Percentiles rank a stretch among this genome's conserved stretches.
Conservation (phyloP, 805 yeast genomes). For the Torulaspora microellipsoides region DNA sequence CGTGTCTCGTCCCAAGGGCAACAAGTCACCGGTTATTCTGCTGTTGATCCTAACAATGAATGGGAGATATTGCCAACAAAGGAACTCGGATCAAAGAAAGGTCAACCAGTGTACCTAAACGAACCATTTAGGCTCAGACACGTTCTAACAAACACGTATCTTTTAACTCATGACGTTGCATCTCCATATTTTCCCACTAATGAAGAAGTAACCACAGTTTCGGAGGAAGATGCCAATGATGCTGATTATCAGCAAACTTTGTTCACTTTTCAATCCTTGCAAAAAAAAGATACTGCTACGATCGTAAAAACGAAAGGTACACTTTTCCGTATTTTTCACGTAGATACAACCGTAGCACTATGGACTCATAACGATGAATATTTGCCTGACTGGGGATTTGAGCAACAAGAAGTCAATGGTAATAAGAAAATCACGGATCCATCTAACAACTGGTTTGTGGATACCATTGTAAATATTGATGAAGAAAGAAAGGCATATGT, state of each 20-base stretch:
- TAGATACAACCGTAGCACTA: conserved; percentile 84
- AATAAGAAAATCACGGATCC: conserved; percentile 70
- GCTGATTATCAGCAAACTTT: conserved; percentile 65
- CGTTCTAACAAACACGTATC: conserved; percentile 68
- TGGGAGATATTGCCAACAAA: conserved; percentile 79
- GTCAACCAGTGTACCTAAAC: conserved; percentile 58
- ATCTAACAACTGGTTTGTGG: conserved; percentile 72
- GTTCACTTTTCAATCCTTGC: conserved; percentile 64
- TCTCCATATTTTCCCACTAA: conserved; percentile 90
- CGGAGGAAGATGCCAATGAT: conserved; percentile 53
- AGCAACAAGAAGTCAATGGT: conserved; percentile 93
- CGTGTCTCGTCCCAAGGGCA: conserved; percentile 92
- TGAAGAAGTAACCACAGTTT: conserved; percentile 82
- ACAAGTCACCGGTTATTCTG: conserved; percentile 74
- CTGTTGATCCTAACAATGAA: conserved; percentile 60
- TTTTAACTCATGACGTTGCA: conserved; percentile 92
- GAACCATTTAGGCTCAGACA: conserved; percentile 79
- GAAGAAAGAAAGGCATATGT: conserved; percentile 60
- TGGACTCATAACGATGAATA: conserved; percentile 84
- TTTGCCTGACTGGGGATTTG: conserved; percentile 93
- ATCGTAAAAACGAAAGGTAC: conserved; percentile 61
- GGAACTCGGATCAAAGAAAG: conserved; percentile 39
- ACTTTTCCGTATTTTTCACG: conserved; percentile 67
- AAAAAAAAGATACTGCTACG: conserved; percentile 46
- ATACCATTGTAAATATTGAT: conserved; percentile 57